These are phyloP conservation scores for Isabelozyma pseudorhagii DNA, from an alignment of 805 yeast genomes.

Conservation along the genomic window DNA sequence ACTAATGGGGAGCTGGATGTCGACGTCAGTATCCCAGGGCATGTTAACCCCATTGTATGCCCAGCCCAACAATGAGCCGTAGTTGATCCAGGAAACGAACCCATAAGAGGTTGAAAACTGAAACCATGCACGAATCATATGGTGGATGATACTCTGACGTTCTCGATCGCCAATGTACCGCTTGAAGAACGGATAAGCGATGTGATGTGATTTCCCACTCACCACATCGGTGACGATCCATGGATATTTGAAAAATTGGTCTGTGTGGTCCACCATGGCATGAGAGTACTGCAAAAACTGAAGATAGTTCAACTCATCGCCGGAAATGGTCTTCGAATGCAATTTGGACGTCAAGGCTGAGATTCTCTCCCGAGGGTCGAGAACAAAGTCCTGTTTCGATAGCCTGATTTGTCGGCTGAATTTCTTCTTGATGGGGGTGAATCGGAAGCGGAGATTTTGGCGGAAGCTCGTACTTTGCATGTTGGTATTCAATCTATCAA, in stretches of 20 bases:
- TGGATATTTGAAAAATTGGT: slow-evolving; percentile 36
- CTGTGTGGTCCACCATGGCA: slow-evolving; percentile 16
- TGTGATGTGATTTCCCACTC: slow-evolving; percentile 27
- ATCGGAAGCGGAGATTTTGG: slow-evolving; percentile 8
- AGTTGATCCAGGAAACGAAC: slow-evolving; percentile 25
- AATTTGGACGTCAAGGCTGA: slow-evolving; percentile 16
- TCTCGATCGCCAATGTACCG: slow-evolving; percentile 32
- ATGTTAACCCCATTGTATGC: slow-evolving; percentile 27
- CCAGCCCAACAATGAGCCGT: slow-evolving; percentile 29
- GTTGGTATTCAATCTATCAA: background rate
- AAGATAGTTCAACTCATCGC: slow-evolving; percentile 20
- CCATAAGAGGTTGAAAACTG: slow-evolving; percentile 29
- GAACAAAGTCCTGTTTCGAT: slow-evolving; percentile 21
- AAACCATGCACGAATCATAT: slow-evolving; percentile 36
- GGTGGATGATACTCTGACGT: slow-evolving; percentile 34
- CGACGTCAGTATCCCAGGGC: slow-evolving; percentile 33
- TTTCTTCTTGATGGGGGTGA: slow-evolving; percentile 9
- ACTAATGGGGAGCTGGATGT: slow-evolving; percentile 24
- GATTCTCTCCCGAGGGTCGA: slow-evolving; percentile 27
- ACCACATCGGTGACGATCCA: slow-evolving; percentile 36
- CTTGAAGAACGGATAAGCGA: slow-evolving; percentile 36
- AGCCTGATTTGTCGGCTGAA: background rate
- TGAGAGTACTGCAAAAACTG: slow-evolving; percentile 27
- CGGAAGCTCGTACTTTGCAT: slow-evolving; percentile 4
- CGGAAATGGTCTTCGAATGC: slow-evolving; percentile 8